These are phyloP conservation scores for Vitis riparia DNA, from an alignment of 164 flowering plant species.

Conservation along the genomic window DNA sequence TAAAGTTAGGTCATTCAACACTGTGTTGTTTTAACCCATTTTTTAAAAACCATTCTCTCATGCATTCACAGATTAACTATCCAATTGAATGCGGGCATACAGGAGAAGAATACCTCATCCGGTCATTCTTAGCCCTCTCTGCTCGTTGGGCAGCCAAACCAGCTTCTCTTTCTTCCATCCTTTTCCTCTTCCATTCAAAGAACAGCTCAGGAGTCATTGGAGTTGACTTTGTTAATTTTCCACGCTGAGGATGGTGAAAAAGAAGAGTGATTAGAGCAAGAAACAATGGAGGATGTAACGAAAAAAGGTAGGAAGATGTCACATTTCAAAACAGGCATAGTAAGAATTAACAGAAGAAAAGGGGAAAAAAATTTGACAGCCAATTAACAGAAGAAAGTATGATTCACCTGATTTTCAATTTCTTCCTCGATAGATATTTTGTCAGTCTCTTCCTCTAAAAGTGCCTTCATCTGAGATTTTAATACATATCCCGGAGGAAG, in stretches of 20 bases:
- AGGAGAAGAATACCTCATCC: conserved; percentile 57
- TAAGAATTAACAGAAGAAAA: background rate
- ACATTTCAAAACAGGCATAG: no score
- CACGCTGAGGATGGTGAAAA: conserved; percentile 53
- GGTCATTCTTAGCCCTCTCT: conserved; percentile 95
- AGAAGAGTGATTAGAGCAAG: background rate
- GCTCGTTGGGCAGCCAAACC: conserved; percentile 74
- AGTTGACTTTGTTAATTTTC: conserved; percentile 66
- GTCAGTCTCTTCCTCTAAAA: conserved; percentile 82
- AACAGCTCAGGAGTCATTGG: conserved; percentile 89
- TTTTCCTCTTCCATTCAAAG: conserved; percentile 90
- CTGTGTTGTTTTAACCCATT: no score
- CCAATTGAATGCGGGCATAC: background rate
- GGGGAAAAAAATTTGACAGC: background rate
- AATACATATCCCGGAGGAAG: conserved; percentile 94
- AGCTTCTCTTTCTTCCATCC: conserved; percentile 77
- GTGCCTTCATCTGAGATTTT: conserved; percentile 97
- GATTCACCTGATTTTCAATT: conserved; percentile 86
- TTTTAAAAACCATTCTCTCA: no score
- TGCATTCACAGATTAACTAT: no score
- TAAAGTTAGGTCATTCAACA: no score
- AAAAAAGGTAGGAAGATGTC: no score
- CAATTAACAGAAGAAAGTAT: background rate
- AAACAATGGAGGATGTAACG: no score
- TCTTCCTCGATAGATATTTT: conserved; percentile 88